These are phyloP conservation scores for Megacollybia marginata DNA, from an alignment of 768 basidiomycete genomes.

Conservation along the genomic window DNA sequence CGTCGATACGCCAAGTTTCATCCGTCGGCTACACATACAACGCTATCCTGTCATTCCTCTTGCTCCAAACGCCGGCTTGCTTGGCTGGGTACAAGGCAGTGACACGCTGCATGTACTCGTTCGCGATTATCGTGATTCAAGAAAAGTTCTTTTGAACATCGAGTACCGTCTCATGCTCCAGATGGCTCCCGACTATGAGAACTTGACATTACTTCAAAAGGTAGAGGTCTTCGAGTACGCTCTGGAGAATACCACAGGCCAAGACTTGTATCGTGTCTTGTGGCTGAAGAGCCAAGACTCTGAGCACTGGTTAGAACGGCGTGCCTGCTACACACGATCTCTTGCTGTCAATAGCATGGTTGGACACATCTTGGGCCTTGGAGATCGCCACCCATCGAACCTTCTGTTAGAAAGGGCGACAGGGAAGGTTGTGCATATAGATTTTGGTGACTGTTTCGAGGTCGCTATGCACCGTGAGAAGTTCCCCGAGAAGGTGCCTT, in stretches of 20 bases:
- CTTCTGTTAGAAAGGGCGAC: constrained; percentile 84
- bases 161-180: constrained; percentile 97
- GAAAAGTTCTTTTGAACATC: constrained; percentile 95
- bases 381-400: constrained; percentile 98
- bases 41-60: constrained; percentile 89
- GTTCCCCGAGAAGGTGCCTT: constrained; percentile 98
- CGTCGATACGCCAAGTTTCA: constrained; percentile 92
- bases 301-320: constrained; percentile 95
- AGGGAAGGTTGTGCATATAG: constrained; percentile 94
- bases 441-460: constrained; percentile 98
- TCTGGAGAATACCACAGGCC: constrained; percentile 95
- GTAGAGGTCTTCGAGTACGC: constrained; percentile 99
- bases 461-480: constrained; percentile 97
- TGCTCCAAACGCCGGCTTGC: constrained; percentile 89
- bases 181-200: constrained; percentile 99
- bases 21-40: constrained; percentile 91
- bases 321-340: constrained; percentile 92
- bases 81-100: constrained; percentile 94
- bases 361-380: constrained; percentile 93
- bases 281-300: constrained; percentile 96
- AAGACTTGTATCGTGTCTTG: constrained; percentile 92
- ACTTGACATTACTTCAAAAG: constrained; percentile 89
- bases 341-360: constrained; percentile 98
- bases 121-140: constrained; percentile 90
- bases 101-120: constrained; percentile 96